Evolutionary conservation across 2,329 filamentous ascomycete genomes (phyloP).

Genomic region (Hypoxylon rubiginosum): DNA sequence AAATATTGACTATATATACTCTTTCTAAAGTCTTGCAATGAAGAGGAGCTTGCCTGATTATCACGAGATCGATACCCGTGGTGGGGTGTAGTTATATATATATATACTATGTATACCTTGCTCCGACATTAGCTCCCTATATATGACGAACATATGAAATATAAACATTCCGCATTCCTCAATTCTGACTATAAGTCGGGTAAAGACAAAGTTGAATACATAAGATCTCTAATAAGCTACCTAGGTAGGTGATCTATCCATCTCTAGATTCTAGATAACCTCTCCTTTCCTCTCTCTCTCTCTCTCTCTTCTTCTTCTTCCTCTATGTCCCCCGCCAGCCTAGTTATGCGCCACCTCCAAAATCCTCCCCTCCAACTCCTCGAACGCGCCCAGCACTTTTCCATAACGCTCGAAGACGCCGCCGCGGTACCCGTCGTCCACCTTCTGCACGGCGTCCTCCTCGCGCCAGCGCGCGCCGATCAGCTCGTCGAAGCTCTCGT

Average conservation of each 20-base stretch:
- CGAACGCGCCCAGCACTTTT: constrained; percentile 73
- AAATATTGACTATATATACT: neutral
- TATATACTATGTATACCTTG: neutral
- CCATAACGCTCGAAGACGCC: constrained; percentile 85
- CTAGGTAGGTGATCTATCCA: neutral
- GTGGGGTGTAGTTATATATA: neutral
- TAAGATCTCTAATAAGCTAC: neutral
- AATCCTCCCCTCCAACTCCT: constrained; percentile 50
- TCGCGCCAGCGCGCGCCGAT: constrained; percentile 89
- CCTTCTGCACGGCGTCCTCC: constrained; percentile 83
- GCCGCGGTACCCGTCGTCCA: constrained; percentile 83
- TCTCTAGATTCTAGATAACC: neutral
- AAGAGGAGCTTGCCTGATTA: neutral
- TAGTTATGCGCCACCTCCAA: constrained; percentile 52
- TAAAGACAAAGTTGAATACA: neutral
- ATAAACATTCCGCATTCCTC: neutral
- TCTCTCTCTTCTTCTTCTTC: too few relatives aligned
- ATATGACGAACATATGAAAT: neutral
- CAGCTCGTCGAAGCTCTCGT: constrained; percentile 88
- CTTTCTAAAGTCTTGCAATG: neutral
- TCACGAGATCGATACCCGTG: neutral
- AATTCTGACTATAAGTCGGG: neutral
- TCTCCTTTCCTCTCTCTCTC: too few relatives aligned
- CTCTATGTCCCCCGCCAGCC: neutral
- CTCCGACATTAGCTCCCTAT: neutral